Evolutionary conservation across 192 early-diverging fungal species (phyloP), one percentile per base, ranked within the genome.

Genomic region (Lobosporangium transversale): DNA sequence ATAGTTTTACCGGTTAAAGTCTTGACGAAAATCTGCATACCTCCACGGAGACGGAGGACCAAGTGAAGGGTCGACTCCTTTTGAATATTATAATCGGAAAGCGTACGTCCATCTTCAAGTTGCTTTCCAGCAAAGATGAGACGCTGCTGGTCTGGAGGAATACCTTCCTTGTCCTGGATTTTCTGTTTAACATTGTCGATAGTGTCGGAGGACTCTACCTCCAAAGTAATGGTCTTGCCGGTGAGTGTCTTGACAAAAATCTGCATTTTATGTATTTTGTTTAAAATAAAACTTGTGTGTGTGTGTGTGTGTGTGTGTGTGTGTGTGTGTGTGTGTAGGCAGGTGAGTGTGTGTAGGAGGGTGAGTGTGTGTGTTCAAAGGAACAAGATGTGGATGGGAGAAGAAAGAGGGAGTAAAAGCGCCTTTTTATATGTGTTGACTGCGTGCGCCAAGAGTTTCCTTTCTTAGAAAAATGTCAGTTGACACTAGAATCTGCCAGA

Each of bases 1-100:
- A 98, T 95, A 78, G 96, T 98, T 89, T 96, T 98, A 67, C 96
- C 96, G 31, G 96, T 98, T 18, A 98, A 83, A 33, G 94, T 92
- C 88, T 95, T 92, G 54, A 92, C 68, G 33, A 91, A 90, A 51
- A 90, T 89, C 52, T 86, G 88, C 84, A 88, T 89, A 81, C 85
- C 84, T 61, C 80, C 87, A 62, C 90, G 85, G 57, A 90, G 85
- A 73, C 89, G 86, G 24, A 92, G 79, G 18, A 91, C 88, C 24
- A 91, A 65, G 80, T 90, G 87, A 40, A 91, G 83, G 40, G 89
- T 90, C 33, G 87, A 87, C 66, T 90, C 88, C 80, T 89, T 89
- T 66, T 88, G 89, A 66, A 92, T 91, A 78, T 92, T 90, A 74
- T 90, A 91, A 78, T 89, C 87, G n/a, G 85, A 83, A 1, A 93